Evolutionary conservation across 257 asterid genomes (phyloP), one percentile per base, ranked within the genome.

Genomic region (Mentha longifolia): DNA sequence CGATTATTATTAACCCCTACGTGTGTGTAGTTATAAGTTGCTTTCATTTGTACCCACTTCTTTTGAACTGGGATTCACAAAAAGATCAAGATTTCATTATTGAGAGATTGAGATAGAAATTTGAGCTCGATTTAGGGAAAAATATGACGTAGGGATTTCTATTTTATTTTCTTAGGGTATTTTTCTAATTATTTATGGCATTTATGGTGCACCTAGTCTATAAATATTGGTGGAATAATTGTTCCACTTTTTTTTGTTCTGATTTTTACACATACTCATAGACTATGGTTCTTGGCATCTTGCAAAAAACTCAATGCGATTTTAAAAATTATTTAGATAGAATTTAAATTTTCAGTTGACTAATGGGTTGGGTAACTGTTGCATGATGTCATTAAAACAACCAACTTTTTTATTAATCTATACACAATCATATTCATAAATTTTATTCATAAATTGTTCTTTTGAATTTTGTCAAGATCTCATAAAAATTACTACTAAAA

Each of bases 11-110:
- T 61, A 12, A 66, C 14, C 54, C 74, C 69, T 55, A 28, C 62
- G 64, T 68, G 78, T n/a, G 57, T 67, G 70, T 68, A 61, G 74
- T 67, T 67, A 68, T 52, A 33, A 42, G 75, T 75, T 69, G 72
- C 79, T 76, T 61, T 76, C 79, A 62, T 61, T 68, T 31, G 19
- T 7, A 75, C 75, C 79, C 61, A 47, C 72, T 47, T 45, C 0
- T 5, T 42, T 39, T 63, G 1, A 37, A 28, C 63, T 57, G 4
- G 41, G 63, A 57, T 57, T 57, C 16, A 11, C 5, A 57, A 13
- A 13, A 13, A 12, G 61, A 11, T 16, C 25, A 17, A 20, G 16
- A 52, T 52, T 52, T 19, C 30, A 17, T 35, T 35, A 35, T 35
- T 35, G 39, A 35, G 39, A 35, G 31, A 50, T 16, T 50, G 6